phyloP scores from a whole-genome alignment of 2,329 filamentous ascomycete genomes.

The Nectriaceae sp. region DNA sequence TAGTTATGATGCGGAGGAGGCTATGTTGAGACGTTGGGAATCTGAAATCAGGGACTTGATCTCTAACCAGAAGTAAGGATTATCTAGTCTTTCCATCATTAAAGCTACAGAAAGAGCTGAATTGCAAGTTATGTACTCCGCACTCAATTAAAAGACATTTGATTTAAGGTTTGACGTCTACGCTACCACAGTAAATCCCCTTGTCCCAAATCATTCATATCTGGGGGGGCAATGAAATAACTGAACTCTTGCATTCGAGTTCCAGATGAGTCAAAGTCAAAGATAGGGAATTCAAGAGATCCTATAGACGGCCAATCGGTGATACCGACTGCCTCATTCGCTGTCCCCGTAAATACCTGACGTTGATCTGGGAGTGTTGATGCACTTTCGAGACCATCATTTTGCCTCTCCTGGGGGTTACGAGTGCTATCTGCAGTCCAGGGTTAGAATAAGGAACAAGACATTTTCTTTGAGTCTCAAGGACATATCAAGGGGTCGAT shows the following conservation, averaged over 20 bases:
- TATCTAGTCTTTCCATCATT: too few relatives aligned
- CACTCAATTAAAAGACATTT: too few relatives aligned
- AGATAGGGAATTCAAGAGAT: background rate
- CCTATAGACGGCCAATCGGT: background rate
- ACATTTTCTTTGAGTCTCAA: too few relatives aligned
- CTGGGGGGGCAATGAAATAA: background rate
- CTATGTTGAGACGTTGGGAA: background rate
- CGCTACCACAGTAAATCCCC: background rate
- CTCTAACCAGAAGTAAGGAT: background rate
- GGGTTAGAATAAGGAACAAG: too few relatives aligned
- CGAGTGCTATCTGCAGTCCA: background rate
- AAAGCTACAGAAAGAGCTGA: too few relatives aligned
- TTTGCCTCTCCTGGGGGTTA: background rate
- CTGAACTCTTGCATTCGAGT: background rate
- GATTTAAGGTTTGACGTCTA: too few relatives aligned
- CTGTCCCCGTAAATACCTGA: background rate
- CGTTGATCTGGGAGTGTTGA: too few relatives aligned
- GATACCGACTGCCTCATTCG: background rate
- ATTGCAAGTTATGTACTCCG: too few relatives aligned
- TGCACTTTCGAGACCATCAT: background rate
- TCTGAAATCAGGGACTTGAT: background rate
- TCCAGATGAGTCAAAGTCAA: background rate
- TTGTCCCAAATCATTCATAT: background rate
- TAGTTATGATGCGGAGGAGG: slow-evolving; percentile 47
- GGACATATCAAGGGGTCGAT: background rate